Conservation (phyloP, 2,329 filamentous ascomycete genomes). For the Paramyrothecium roridum region DNA sequence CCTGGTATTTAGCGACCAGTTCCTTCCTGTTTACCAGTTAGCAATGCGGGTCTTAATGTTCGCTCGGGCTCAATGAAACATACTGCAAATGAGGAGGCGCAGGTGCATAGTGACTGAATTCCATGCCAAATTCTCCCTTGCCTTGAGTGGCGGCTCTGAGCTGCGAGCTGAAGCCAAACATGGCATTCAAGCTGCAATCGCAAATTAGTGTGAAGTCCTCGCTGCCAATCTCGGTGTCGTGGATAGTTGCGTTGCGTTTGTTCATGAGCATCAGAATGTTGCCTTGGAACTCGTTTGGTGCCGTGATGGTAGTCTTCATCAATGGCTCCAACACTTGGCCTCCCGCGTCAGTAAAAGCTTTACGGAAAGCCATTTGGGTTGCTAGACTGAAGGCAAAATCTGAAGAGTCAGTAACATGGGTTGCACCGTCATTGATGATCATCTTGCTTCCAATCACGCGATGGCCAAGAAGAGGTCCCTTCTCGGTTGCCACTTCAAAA, state of each 20-base stretch:
- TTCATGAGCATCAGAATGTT: constrained; percentile 93
- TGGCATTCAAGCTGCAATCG: constrained; percentile 90
- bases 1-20: constrained; percentile 55
- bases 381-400: constrained; percentile 95
- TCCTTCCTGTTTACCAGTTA: constrained; percentile 44
- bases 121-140: constrained; percentile 98
- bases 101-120: constrained; percentile 93
- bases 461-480: constrained; percentile 90
- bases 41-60: background rate
- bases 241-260: constrained; percentile 92
- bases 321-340: constrained; percentile 89
- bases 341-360: constrained; percentile 78
- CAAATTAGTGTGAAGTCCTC: constrained; percentile 93
- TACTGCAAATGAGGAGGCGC: constrained; percentile 88
- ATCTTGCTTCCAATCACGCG: constrained; percentile 85
- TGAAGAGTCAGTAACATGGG: constrained; percentile 95
- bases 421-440: constrained; percentile 94
- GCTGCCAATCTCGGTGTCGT: constrained; percentile 88
- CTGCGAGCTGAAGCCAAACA: constrained; percentile 96
- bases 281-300: constrained; percentile 96
- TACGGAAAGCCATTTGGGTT: constrained; percentile 94
- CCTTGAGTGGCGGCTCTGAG: constrained; percentile 91
- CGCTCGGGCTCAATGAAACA: constrained; percentile 28
- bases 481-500: constrained; percentile 77
- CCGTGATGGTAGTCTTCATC: constrained; percentile 97